Base-by-base conservation (phyloP, 495 filamentous ascomycete genomes). In the Darksidea phi region DNA sequence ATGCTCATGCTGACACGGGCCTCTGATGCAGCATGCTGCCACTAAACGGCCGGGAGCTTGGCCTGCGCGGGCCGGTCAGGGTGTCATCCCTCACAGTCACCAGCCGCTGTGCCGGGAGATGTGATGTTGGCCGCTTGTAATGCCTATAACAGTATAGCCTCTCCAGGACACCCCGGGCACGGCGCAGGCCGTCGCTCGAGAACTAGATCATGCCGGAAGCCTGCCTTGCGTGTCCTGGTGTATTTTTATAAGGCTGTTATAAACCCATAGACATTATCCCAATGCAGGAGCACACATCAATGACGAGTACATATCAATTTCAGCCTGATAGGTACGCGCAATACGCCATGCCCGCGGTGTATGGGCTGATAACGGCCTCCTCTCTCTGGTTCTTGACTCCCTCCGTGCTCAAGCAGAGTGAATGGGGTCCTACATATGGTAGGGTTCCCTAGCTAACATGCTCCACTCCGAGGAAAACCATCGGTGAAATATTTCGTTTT, bases 1-100 rank as follows among this genome's bases (percentile, higher is more conserved):
- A 36, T 21, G 46, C 61, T n/a, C 46, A 13, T 20, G 52, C 36
- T 43, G 25, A 37, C 42, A 26, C 20, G 41, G 24, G 60, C 37
- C 17, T 48, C 18, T 32, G 57, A n/a, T n/a, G n/a, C n/a, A n/a
- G 63, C 57, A 57, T 57, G 52, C 64, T 62, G 48, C 25, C 41
- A 64, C 54, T 59, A 67, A 67, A 67, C 65, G 65, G 65, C 59
- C 65, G 65, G 60, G 60, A 63, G 59, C 55, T 64, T 61, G 60
- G 46, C 65, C 49, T 25, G 57, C 28, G 28, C 26, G 52, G 52
- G 57, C 25, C 51, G 25, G 21, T n/a, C 26, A 50, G 51, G 65
- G 11, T 21, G n/a, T 8, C 52, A 67, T 67, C 65, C 65, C 64
- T 60, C 65, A 67, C 65, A 60, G 41, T 53, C 50, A 54, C 49